These are phyloP conservation scores for Plasmodium sp. DNA, from an alignment of 169 alveolate genomes.

Conservation along the genomic window DNA sequence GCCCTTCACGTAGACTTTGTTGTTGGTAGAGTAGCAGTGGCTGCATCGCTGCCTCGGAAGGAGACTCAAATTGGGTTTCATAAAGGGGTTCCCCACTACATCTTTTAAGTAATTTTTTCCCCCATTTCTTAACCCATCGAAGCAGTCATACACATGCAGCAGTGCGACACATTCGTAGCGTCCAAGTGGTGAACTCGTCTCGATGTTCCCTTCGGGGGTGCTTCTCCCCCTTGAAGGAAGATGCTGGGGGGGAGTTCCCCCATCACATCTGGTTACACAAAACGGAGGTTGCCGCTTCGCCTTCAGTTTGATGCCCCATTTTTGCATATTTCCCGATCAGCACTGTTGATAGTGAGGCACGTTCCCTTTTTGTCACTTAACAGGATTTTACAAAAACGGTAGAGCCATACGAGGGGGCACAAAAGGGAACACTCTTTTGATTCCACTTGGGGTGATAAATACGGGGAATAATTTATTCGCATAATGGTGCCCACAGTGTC, in stretches of 20 bases:
- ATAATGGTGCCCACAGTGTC: not conserved
- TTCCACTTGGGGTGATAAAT: not conserved
- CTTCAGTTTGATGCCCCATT: not conserved
- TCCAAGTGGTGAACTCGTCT: not conserved
- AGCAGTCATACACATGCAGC: not conserved
- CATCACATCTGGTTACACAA: not conserved
- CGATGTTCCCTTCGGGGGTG: not conserved
- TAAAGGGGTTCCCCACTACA: not conserved
- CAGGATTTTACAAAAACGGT: not conserved
- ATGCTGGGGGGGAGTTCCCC: not conserved
- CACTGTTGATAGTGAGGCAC: not conserved
- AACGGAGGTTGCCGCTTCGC: not conserved
- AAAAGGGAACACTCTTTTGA: not conserved
- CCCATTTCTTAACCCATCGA: not conserved
- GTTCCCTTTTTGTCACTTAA: not conserved
- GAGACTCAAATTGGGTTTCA: not conserved
- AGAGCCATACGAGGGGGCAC: not conserved
- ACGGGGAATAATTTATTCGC: not conserved
- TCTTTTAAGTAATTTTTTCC: not conserved
- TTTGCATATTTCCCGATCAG: not conserved
- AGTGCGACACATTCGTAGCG: not conserved
- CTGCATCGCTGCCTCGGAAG: not conserved
- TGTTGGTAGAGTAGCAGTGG: not conserved
- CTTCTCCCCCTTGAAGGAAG: not conserved
- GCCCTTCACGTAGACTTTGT: conserved; percentile 43